phyloP scores from a whole-genome alignment of 495 filamentous ascomycete species.

The Mycothermus thermophilus region DNA sequence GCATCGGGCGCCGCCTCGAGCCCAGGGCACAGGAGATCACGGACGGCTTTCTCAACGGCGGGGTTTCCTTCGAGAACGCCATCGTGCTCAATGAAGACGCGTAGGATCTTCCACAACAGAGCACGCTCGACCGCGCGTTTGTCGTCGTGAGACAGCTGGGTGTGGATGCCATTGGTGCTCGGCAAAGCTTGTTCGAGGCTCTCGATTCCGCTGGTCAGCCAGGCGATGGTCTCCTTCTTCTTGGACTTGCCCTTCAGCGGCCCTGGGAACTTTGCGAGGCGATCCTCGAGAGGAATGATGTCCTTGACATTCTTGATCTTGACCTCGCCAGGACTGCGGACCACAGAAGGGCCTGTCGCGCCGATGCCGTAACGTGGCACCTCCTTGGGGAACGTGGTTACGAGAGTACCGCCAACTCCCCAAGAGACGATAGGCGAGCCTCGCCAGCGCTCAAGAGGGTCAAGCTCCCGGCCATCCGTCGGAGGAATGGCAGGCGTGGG shows the following conservation, averaged over 20 bases:
- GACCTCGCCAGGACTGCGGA: constrained; percentile 73
- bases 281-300: constrained; percentile 51
- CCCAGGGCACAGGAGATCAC: constrained; percentile 56
- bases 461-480: constrained; percentile 63
- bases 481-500: constrained; percentile 40
- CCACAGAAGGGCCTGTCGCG: constrained; percentile 57
- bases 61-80: constrained; percentile 63
- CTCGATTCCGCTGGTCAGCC: constrained; percentile 64
- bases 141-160: constrained; percentile 31
- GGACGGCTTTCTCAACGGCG: constrained; percentile 57
- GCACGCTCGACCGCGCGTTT: constrained; percentile 70
- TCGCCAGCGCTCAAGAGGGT: constrained; percentile 78
- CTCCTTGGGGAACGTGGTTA: constrained; percentile 79
- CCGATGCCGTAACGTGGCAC: constrained; percentile 74
- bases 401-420: constrained; percentile 71
- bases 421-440: constrained; percentile 76
- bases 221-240: constrained; percentile 83
- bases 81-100: constrained; percentile 72
- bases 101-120: constrained; percentile 76
- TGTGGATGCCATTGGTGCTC: constrained; percentile 31
- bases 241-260: constrained; percentile 78
- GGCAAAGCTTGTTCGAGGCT: constrained; percentile 50
- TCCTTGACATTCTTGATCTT: constrained; percentile 58
- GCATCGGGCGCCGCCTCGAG: constrained; percentile 11
- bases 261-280: constrained; percentile 71